These are phyloP conservation scores for Proteromonas lacertae DNA, from an alignment of 352 stramenopile genomes.

Conservation along the genomic window DNA sequence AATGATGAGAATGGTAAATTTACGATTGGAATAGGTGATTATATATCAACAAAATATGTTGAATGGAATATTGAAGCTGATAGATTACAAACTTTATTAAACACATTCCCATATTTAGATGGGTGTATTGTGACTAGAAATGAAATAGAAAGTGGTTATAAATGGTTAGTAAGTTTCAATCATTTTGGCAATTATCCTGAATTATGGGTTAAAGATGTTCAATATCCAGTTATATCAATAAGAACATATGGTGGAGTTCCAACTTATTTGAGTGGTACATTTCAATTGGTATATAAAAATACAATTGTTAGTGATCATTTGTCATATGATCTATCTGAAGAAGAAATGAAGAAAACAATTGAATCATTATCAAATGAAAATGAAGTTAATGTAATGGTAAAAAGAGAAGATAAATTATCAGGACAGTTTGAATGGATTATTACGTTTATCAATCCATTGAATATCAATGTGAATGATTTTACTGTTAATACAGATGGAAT, in stretches of 20 bases:
- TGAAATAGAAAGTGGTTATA: slow-evolving; percentile 20
- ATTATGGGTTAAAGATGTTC: slow-evolving; percentile 33
- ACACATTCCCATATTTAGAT: too few relatives aligned
- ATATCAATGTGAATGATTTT: slow-evolving; percentile 31
- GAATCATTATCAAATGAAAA: slow-evolving; percentile 38
- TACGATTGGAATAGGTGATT: too few relatives aligned
- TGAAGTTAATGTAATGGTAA: slow-evolving; percentile 49
- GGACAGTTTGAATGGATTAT: slow-evolving; percentile 55
- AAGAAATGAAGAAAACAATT: slow-evolving; percentile 38
- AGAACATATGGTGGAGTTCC: too few relatives aligned
- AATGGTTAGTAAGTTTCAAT: slow-evolving; percentile 72
- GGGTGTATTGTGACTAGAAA: too few relatives aligned
- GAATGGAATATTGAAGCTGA: too few relatives aligned
- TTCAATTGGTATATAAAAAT: too few relatives aligned
- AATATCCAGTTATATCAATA: slow-evolving; percentile 66
- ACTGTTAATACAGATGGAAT: slow-evolving; percentile 19
- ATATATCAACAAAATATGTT: too few relatives aligned
- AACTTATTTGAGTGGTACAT: too few relatives aligned
- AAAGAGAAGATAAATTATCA: slow-evolving; percentile 15
- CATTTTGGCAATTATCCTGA: slow-evolving; percentile 55
- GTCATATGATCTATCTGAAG: slow-evolving; percentile 38
- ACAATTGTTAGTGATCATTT: too few relatives aligned
- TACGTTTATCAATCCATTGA: slow-evolving; percentile 42
- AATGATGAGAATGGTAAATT: too few relatives aligned
- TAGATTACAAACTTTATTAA: too few relatives aligned